phyloP scores from a whole-genome alignment of 495 filamentous ascomycete species.

The Pseudomonodictys pantanalensis region DNA sequence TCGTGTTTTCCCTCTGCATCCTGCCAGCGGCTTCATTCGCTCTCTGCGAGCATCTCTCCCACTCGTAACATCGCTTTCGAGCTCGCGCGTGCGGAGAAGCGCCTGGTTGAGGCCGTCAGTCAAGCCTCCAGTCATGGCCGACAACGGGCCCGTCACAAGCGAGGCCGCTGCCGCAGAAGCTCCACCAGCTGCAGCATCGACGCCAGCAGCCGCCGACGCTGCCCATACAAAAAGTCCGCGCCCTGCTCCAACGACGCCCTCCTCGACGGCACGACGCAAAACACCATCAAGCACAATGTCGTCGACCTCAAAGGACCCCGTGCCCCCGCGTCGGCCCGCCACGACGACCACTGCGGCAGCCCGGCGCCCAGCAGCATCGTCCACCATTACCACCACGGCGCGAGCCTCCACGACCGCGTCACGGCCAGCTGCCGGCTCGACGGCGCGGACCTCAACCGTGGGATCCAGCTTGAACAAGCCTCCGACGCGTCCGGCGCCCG shows the following conservation, averaged over 20 bases:
- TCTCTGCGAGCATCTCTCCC: too few relatives aligned
- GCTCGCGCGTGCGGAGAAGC: too few relatives aligned
- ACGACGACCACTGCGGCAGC: conserved; percentile 1
- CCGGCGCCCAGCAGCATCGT: conserved; percentile 4
- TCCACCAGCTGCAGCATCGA: not conserved
- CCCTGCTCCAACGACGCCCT: not conserved
- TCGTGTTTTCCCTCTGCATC: too few relatives aligned
- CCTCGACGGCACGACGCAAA: conserved; percentile 10
- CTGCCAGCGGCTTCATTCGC: too few relatives aligned
- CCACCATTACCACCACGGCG: not conserved
- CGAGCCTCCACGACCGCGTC: conserved; percentile 22
- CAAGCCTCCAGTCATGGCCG: not conserved
- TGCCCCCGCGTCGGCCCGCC: conserved; percentile 17
- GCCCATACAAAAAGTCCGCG: not conserved
- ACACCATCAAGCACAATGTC: conserved; percentile 19
- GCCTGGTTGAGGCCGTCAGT: not conserved
- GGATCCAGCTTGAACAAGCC: conserved; percentile 34
- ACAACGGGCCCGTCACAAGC: not conserved
- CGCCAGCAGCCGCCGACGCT: not conserved
- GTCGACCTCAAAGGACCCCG: conserved; percentile 3
- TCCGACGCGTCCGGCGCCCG: conserved; percentile 28
- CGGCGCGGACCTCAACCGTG: conserved; percentile 7
- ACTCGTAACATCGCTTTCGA: too few relatives aligned
- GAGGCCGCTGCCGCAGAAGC: not conserved
- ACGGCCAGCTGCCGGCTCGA: conserved; percentile 7